A percentile compares a stretch with the other conserved stretches of the same genome.
Evolutionary conservation across 1,284 basidiomycete species (phyloP).

Genomic region (Singerocomus inundabilis): DNA sequence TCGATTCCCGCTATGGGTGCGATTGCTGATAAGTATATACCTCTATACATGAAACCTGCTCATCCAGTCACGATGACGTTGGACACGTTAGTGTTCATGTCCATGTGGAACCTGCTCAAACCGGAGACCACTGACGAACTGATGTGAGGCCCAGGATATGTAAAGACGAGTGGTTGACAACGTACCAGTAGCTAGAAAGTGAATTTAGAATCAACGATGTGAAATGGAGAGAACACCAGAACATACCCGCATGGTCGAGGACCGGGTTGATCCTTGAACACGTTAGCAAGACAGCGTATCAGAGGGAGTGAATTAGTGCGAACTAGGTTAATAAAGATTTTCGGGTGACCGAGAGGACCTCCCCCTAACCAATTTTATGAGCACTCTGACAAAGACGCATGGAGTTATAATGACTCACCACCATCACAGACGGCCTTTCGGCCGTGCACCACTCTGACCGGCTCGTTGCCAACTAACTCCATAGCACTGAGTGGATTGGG

Average conservation of each 20-base stretch:
- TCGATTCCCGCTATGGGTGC: slow-evolving; percentile 6
- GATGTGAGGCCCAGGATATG: slow-evolving; percentile 9
- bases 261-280: slow-evolving; percentile 67
- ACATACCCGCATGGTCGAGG: slow-evolving; percentile 77
- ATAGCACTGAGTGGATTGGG: slow-evolving; percentile 91
- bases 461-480: slow-evolving; percentile 85
- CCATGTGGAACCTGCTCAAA: slow-evolving; percentile 66
- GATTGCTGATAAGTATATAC: slow-evolving; percentile 6
- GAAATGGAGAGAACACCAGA: slow-evolving; percentile 3
- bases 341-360: slow-evolving; percentile 96
- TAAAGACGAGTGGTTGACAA: slow-evolving; percentile 14
- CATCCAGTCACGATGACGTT: not conserved
- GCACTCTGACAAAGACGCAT: not conserved
- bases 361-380: slow-evolving; percentile 57
- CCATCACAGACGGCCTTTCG: slow-evolving; percentile 92
- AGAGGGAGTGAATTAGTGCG: slow-evolving; percentile 25
- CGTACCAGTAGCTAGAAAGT: slow-evolving; percentile 77
- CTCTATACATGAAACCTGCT: slow-evolving; percentile 14
- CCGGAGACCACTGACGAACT: slow-evolving; percentile 67
- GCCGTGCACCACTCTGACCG: slow-evolving; percentile 76
- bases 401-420: slow-evolving; percentile 54
- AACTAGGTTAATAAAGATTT: slow-evolving; percentile 94
- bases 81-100: slow-evolving; percentile 38
- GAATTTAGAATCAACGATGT: slow-evolving; percentile 7
- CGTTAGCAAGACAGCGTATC: slow-evolving; percentile 16